Evolutionary conservation across 1,284 basidiomycete genomes (phyloP).

Genomic region (Wolfiporia cocos): DNA sequence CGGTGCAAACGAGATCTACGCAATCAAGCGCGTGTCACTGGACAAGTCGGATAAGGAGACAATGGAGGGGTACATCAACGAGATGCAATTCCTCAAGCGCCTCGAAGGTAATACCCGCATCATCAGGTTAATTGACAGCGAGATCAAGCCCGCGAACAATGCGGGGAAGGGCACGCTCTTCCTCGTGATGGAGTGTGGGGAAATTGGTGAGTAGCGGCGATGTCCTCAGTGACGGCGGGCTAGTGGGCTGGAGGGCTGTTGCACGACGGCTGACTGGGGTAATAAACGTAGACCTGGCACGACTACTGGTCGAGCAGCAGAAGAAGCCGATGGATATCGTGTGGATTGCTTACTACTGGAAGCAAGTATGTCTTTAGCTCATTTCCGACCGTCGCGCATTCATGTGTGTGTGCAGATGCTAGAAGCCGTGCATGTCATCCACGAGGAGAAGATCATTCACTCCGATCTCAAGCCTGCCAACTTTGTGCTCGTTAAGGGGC

Average conservation of each 20-base stretch:
- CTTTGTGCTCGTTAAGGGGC: slow-evolving; percentile 90
- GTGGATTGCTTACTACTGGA: slow-evolving; percentile 92
- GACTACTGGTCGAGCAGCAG: slow-evolving; percentile 75
- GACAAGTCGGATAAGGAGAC: slow-evolving; percentile 84
- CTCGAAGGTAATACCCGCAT: slow-evolving; percentile 86
- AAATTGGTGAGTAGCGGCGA: slow-evolving; percentile 45
- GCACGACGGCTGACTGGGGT: not conserved
- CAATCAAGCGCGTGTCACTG: slow-evolving; percentile 84
- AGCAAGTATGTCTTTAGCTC: slow-evolving; percentile 55
- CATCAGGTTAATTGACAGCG: slow-evolving; percentile 84
- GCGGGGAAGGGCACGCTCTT: slow-evolving; percentile 64
- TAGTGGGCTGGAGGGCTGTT: not conserved
- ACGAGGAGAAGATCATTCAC: slow-evolving; percentile 95
- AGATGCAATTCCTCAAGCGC: slow-evolving; percentile 83
- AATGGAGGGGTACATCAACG: slow-evolving; percentile 90
- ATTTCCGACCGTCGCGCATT: not conserved
- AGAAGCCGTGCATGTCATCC: slow-evolving; percentile 91
- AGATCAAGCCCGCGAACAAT: slow-evolving; percentile 60
- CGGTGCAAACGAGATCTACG: slow-evolving; percentile 71
- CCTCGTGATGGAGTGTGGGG: slow-evolving; percentile 93
- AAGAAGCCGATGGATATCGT: slow-evolving; percentile 83
- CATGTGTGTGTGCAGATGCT: slow-evolving; percentile 70
- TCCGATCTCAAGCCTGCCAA: slow-evolving; percentile 96
- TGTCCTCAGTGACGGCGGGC: not conserved
- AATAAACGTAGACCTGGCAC: slow-evolving; percentile 58